Evolutionary conservation across 2,329 filamentous ascomycete genomes (phyloP).

Genomic region (Basipetospora sp.): DNA sequence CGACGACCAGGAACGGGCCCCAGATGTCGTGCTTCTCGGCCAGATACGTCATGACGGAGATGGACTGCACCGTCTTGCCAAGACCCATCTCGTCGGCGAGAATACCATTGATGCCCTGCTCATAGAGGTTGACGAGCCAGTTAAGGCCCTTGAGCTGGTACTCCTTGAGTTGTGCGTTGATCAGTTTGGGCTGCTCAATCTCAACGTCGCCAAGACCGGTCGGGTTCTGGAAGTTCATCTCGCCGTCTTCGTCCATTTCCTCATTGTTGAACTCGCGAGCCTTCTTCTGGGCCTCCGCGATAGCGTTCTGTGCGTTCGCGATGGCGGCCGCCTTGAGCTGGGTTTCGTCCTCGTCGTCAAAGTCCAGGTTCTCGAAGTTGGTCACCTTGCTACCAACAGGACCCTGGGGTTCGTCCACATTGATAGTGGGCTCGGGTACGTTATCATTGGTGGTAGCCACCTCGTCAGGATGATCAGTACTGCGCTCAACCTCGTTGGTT

Average conservation of each 20-base stretch:
- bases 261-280: slow-evolving; percentile 82
- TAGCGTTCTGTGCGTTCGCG: slow-evolving; percentile 90
- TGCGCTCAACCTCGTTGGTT: slow-evolving; percentile 84
- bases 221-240: slow-evolving; percentile 99
- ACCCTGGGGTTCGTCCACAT: slow-evolving; percentile 39
- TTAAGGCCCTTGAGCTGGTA: slow-evolving; percentile 99
- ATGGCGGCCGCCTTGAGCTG: slow-evolving; percentile 69
- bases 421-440: slow-evolving; percentile 26
- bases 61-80: slow-evolving; percentile 96
- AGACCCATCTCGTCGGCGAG: slow-evolving; percentile 98
- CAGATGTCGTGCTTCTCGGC: slow-evolving; percentile 96
- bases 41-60: slow-evolving; percentile 97
- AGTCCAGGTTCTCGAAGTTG: slow-evolving; percentile 86
- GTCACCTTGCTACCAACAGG: slow-evolving; percentile 59
- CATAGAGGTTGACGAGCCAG: slow-evolving; percentile 96
- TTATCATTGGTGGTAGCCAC: slow-evolving; percentile 36
- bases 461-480: slow-evolving; percentile 67
- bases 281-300: slow-evolving; percentile 85
- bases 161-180: slow-evolving; percentile 89
- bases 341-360: slow-evolving; percentile 85
- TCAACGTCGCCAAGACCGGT: slow-evolving; percentile 88
- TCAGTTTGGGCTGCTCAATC: slow-evolving; percentile 83
- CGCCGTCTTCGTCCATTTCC: slow-evolving; percentile 74
- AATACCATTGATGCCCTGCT: slow-evolving; percentile 99
- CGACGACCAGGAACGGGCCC: slow-evolving; percentile 94